These are phyloP conservation scores for Daldinia concentrica DNA, from an alignment of 495 filamentous ascomycete genomes.

Conservation along the genomic window DNA sequence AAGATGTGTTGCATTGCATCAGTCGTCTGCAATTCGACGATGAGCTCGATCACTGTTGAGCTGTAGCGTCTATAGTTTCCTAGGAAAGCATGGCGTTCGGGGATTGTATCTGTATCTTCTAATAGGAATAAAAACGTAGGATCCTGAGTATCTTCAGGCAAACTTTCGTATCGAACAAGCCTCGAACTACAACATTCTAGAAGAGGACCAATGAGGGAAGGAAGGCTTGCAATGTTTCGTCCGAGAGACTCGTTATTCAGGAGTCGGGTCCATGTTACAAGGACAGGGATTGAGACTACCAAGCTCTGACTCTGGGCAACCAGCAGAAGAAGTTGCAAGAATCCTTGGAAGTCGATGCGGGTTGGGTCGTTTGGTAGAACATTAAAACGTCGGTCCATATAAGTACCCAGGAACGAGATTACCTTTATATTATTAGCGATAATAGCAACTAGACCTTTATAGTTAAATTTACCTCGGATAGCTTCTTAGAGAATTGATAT, in stretches of 20 bases:
- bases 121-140: constrained; percentile 81
- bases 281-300: constrained; percentile 86
- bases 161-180: constrained; percentile 82
- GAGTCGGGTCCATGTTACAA: constrained; percentile 89
- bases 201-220: constrained; percentile 72
- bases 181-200: constrained; percentile 81
- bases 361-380: constrained; percentile 59
- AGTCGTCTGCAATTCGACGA: constrained; percentile 78
- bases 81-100: constrained; percentile 95
- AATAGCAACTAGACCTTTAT: neutral
- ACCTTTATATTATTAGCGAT: constrained; percentile 62
- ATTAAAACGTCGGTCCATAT: constrained; percentile 78
- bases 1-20: constrained; percentile 91
- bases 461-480: constrained; percentile 76
- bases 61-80: constrained; percentile 96
- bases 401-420: constrained; percentile 83
- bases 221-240: constrained; percentile 69
- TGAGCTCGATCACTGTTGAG: constrained; percentile 80
- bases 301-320: constrained; percentile 88
- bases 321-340: constrained; percentile 79
- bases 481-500: constrained; percentile 90
- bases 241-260: constrained; percentile 72
- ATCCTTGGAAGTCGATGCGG: constrained; percentile 73
- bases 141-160: constrained; percentile 82
- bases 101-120: constrained; percentile 93